A percentile compares a stretch with the other conserved stretches of the same genome.
Evolutionary conservation across 805 yeast species (phyloP).

Genomic region (Lachancea sp.): DNA sequence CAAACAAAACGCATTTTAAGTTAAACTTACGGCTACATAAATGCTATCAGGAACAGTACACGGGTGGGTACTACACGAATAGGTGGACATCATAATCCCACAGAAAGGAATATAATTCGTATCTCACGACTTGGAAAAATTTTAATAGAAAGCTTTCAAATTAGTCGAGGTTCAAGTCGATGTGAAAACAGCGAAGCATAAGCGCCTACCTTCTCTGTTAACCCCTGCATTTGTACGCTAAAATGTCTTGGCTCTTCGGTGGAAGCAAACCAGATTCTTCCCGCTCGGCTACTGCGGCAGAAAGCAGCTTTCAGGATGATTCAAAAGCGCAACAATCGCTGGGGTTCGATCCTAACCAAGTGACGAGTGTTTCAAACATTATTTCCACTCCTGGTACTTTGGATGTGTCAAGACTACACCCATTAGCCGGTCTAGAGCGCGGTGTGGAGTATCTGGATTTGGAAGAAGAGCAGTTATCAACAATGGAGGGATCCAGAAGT

Average conservation of each 20-base stretch:
- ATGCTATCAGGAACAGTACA: too few relatives aligned
- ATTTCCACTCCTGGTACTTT: conserved; percentile 55
- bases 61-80: too few relatives aligned
- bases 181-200: too few relatives aligned
- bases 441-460: conserved; percentile 86
- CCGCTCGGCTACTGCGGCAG: conserved; percentile 13
- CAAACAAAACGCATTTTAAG: too few relatives aligned
- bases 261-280: conserved; percentile 11
- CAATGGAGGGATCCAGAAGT: conserved; percentile 85
- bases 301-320: conserved; percentile 13
- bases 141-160: too few relatives aligned
- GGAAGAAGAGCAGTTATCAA: conserved; percentile 71
- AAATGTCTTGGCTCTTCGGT: conserved; percentile 27
- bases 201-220: neutral
- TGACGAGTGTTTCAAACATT: conserved; percentile 56
- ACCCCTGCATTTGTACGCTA: neutral
- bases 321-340: conserved; percentile 22
- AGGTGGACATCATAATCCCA: too few relatives aligned
- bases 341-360: conserved; percentile 62
- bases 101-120: too few relatives aligned
- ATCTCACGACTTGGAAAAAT: too few relatives aligned
- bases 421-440: conserved; percentile 84
- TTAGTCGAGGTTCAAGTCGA: too few relatives aligned
- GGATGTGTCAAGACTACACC: conserved; percentile 74
- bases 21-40: too few relatives aligned